Conservation (phyloP, 129 eudicot genomes). For the Centaurea solstitialis region DNA sequence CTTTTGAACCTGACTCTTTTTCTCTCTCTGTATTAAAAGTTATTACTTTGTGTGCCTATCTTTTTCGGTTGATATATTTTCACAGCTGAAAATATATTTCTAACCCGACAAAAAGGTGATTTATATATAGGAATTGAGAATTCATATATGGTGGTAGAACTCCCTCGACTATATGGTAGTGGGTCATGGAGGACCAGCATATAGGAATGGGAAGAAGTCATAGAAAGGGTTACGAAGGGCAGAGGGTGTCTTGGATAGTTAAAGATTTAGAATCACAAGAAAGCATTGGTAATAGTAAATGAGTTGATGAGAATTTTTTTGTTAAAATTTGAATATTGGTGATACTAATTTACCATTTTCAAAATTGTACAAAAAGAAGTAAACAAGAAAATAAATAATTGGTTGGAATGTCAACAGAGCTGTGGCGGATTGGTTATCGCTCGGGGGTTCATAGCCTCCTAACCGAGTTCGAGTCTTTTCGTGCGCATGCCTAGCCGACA, state of each 20-base stretch:
- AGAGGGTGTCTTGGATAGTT: slow-evolving; percentile 21
- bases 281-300: slow-evolving; percentile 41
- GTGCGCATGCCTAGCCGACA: too few relatives aligned
- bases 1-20: too few relatives aligned
- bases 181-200: neutral
- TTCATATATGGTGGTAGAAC: neutral
- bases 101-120: neutral
- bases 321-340: slow-evolving; percentile 7
- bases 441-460: too few relatives aligned
- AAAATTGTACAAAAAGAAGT: neutral
- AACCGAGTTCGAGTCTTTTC: too few relatives aligned
- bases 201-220: neutral
- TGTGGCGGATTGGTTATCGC: too few relatives aligned
- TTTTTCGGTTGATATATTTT: neutral
- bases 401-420: too few relatives aligned
- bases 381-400: too few relatives aligned
- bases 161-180: neutral
- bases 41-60: neutral
- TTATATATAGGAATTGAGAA: neutral
- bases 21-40: too few relatives aligned
- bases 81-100: neutral
- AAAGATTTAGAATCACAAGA: slow-evolving; percentile 49
- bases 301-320: slow-evolving; percentile 16
- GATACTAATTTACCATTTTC: neutral
- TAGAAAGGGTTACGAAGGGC: slow-evolving; percentile 19